Evolutionary conservation across 148 eudicot genomes (phyloP).

Genomic region (Gaultheria prostrata): DNA sequence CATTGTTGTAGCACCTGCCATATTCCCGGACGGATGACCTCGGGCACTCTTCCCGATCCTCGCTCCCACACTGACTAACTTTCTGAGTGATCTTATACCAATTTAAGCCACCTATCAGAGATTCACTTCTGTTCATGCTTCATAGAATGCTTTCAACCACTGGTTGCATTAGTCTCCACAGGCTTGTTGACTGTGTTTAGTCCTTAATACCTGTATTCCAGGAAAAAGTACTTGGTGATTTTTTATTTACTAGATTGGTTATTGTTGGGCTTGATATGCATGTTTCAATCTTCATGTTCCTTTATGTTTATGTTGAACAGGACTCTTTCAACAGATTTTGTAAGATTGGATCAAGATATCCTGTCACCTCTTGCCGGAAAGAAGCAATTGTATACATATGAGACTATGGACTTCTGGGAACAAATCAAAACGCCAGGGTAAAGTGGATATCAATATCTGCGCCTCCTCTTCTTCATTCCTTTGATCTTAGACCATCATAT

Average conservation of each 20-base stretch:
- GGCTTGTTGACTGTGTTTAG: neutral
- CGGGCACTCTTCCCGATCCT: too few relatives aligned
- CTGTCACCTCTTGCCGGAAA: conserved; percentile 94
- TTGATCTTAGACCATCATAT: neutral
- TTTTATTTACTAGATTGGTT: neutral
- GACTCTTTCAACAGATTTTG: conserved; percentile 60
- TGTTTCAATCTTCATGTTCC: conserved; percentile 23
- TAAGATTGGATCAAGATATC: conserved; percentile 87
- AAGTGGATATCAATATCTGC: neutral
- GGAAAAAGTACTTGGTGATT: neutral
- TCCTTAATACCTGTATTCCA: neutral
- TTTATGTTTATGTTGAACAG: conserved; percentile 37
- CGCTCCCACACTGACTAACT: neutral
- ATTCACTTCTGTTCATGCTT: neutral
- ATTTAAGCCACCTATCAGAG: neutral
- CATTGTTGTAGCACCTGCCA: too few relatives aligned
- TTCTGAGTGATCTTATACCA: conserved; percentile 5
- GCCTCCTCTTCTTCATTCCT: neutral
- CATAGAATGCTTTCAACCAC: neutral
- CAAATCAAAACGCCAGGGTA: conserved; percentile 96
- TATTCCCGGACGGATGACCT: too few relatives aligned
- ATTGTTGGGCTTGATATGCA: neutral
- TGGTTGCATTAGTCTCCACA: neutral
- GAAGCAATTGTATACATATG: conserved; percentile 77
- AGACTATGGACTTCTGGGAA: conserved; percentile 87